Percentiles rank a stretch among this genome's conserved stretches.
Conservation (phyloP, 2,329 filamentous ascomycete genomes). For the Madurella fahalii region DNA sequence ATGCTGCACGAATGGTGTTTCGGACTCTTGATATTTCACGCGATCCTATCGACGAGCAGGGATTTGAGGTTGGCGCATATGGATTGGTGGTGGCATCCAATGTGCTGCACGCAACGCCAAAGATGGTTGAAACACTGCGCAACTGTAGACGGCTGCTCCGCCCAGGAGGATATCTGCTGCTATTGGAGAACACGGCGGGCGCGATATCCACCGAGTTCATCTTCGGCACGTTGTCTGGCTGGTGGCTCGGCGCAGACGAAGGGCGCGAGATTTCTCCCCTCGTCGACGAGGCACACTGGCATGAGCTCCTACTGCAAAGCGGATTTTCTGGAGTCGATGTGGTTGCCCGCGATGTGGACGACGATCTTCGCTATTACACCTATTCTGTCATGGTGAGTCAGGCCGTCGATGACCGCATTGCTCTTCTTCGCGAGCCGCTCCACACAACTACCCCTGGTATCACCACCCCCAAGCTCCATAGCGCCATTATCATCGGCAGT, state of each 20-base stretch:
- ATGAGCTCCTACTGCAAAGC: not conserved
- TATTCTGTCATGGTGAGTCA: too few relatives aligned
- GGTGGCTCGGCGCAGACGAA: slow-evolving; percentile 31
- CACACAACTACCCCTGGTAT: too few relatives aligned
- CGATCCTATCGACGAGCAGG: slow-evolving; percentile 27
- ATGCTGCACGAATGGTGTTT: slow-evolving; percentile 24
- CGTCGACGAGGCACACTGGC: too few relatives aligned
- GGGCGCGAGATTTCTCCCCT: too few relatives aligned
- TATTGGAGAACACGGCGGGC: not conserved
- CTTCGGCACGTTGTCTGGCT: slow-evolving; percentile 27
- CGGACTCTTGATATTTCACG: slow-evolving; percentile 28
- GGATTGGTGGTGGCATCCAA: slow-evolving; percentile 35
- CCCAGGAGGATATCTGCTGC: slow-evolving; percentile 33
- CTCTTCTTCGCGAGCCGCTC: too few relatives aligned
- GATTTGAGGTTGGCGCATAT: slow-evolving; percentile 27
- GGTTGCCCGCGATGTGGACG: not conserved
- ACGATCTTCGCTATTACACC: too few relatives aligned
- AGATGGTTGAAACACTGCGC: slow-evolving; percentile 28
- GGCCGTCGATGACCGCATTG: too few relatives aligned
- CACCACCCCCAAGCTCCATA: too few relatives aligned
- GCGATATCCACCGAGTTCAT: not conserved
- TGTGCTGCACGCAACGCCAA: slow-evolving; percentile 32
- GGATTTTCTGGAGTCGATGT: slow-evolving; percentile 10
- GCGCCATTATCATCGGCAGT: too few relatives aligned
- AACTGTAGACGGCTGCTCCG: slow-evolving; percentile 31